Evolutionary conservation across 2,329 filamentous ascomycete genomes (phyloP), one percentile per base, ranked within the genome.

Genomic region (Claviceps cyperi): DNA sequence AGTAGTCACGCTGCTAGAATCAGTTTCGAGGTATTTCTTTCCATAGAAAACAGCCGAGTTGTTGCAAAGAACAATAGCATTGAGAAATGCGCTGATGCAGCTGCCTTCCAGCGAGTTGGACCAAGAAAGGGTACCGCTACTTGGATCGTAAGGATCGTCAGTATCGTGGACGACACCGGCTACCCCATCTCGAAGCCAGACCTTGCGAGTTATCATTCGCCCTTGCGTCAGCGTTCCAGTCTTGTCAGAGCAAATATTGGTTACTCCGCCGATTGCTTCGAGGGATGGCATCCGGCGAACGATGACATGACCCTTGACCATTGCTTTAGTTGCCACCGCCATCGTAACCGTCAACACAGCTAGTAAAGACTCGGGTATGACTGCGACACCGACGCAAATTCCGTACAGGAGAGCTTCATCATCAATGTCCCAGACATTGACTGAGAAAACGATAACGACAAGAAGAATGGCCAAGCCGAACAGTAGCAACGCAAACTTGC

Each of bases 401-500:
- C 75, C 76, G 57, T 79, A 80, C 32, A 82, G 73, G 50, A 82
- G 66, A 14, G 80, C 75, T 52, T 82, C 76, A 52, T 74, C 72
- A 40, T 69, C 63, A 43, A 80, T 64, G 1, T 72, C 46, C 65
- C 74, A 82, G 51, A 67, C 66, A 60, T 73, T 78, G 53, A 72
- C 77, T 5, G 72, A 75, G 61, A 83, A 83, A 57, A 83, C 80
- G 48, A 82, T 75, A 52, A 82, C 61, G 47, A 75, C 77, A 36
- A 82, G 69, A 2, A 81, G 57, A 50, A 81, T 69, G 43, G 79
- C 89, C 47, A 88, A 76, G 45, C 74, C 80, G 60, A 94, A 94
- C 2, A 94, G 77, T 3, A 87, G 63, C 43, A 92, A 80, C 28
- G 89, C 88, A 59, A 95, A 83, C 66, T 90, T 88, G 68, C 84